A percentile compares a stretch with the other conserved stretches of the same genome.
These are phyloP conservation scores for Lactarius vividus DNA, from an alignment of 768 basidiomycete genomes.

Conservation along the genomic window DNA sequence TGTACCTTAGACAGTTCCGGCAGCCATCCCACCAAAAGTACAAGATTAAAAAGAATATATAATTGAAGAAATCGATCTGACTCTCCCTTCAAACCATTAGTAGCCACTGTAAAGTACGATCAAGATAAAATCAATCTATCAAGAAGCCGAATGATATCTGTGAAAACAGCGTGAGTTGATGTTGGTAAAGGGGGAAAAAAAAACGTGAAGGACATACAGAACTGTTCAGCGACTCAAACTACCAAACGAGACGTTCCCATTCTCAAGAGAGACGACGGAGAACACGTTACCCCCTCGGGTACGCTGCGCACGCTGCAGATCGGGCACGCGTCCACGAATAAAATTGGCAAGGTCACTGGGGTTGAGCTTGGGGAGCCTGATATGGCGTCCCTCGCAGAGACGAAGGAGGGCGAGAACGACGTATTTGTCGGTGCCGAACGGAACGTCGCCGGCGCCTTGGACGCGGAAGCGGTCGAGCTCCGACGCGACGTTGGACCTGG, in stretches of 20 bases:
- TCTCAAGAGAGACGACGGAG: constrained; percentile 6
- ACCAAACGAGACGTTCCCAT: background rate
- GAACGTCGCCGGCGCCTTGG: background rate
- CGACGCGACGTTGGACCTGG: constrained; percentile 10
- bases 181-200: background rate
- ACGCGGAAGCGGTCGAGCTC: constrained; percentile 9
- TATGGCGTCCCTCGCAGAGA: constrained; percentile 3
- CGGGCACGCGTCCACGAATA: background rate
- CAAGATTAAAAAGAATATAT: background rate
- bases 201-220: background rate
- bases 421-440: constrained; percentile 5
- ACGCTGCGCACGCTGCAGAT: background rate
- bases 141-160: background rate
- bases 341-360: background rate
- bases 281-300: background rate
- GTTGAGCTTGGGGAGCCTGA: constrained; percentile 2
- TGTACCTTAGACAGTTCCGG: background rate
- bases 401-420: constrained; percentile 12
- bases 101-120: background rate
- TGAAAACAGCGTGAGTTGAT: background rate
- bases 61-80: background rate
- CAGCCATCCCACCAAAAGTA: background rate
- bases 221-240: background rate
- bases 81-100: background rate
- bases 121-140: background rate